Base-by-base conservation (phyloP, 768 basidiomycete species). In the Mycena haematopus region DNA sequence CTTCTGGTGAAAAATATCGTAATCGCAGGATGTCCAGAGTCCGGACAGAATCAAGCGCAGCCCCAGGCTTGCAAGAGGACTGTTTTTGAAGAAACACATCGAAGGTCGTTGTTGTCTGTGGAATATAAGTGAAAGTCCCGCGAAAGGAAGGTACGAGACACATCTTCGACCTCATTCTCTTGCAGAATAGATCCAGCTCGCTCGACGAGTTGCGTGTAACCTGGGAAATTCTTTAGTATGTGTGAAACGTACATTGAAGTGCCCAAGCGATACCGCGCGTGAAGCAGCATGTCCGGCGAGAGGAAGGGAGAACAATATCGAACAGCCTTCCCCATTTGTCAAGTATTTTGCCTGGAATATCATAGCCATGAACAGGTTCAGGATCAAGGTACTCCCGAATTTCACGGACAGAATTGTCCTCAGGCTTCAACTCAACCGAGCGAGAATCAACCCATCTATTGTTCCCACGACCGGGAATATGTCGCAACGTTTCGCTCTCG, bases 1-100 rank as follows among this genome's bases (percentile, higher is more conserved):
- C 92, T 0, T 78, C 72, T 0, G 92, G 90, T 2, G 90, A 83
- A 67, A 94, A 91, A 72, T 93, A 93, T 50, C 92, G 84, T 47
- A 94, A 77, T 27, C 75, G 69, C n/a, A 93, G 78, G 70, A 96
- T 94, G 70, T 99, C 96, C 17, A 99, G 80, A 72, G 97, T 91
- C 59, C 80, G 81, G 56, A 88, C 85, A 13, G 85, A 94, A 45
- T 80, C 82, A 76, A 92, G 93, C 6, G 27, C 27, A 11, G 53
- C 38, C 19, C 1, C 31, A 10, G 49, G 11, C 33, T 0, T 11
- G 63, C 95, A 83, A 73, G 83, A 83, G 74, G 93, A 91, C 35
- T 97, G 81, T 24, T 85, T 81, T 63, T 75, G 75, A 56, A 99
- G 77, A 80, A 99, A 99, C 7, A 70, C 74, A 62, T 88, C 84